A percentile compares a stretch with the other conserved stretches of the same genome.
Evolutionary conservation across 139 green algal species (phyloP).

Genomic region (Micractinium conductrix): DNA sequence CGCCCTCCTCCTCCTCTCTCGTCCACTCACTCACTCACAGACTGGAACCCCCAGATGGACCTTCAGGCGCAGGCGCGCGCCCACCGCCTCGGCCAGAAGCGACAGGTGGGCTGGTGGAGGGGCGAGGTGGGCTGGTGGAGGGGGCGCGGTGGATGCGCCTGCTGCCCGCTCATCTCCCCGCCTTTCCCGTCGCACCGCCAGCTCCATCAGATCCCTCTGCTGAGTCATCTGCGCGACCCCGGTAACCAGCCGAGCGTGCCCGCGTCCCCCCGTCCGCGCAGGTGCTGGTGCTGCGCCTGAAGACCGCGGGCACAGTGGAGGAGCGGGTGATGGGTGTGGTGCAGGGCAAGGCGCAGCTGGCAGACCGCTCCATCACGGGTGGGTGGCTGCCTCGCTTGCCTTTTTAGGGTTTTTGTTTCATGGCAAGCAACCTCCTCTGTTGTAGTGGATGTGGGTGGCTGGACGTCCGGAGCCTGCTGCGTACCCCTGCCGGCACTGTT

Average conservation of each 20-base stretch:
- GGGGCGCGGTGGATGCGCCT: too few species aligned
- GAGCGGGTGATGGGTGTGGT: constrained; percentile 45
- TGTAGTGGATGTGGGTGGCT: too few species aligned
- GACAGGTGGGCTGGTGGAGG: constrained; percentile 55
- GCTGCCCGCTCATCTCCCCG: too few species aligned
- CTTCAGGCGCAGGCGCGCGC: constrained; percentile 93
- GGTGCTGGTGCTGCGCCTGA: constrained; percentile 59
- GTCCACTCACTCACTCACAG: neutral
- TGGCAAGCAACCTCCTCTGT: neutral
- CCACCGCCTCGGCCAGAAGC: constrained; percentile 95
- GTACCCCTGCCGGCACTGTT: too few species aligned
- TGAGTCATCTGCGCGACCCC: neutral
- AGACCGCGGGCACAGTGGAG: constrained; percentile 53
- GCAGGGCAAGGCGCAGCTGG: constrained; percentile 52
- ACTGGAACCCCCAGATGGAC: constrained; percentile 81
- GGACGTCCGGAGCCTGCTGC: neutral
- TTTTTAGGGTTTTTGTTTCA: neutral
- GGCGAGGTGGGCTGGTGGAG: too few species aligned
- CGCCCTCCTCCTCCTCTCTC: neutral
- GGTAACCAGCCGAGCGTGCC: too few species aligned
- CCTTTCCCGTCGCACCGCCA: neutral
- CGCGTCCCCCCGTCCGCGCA: too few species aligned
- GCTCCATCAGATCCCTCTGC: too few species aligned
- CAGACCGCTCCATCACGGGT: constrained; percentile 72
- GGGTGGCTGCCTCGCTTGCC: too few species aligned